Conservation (phyloP, 257 asterid species). For the Echites panduratus region DNA sequence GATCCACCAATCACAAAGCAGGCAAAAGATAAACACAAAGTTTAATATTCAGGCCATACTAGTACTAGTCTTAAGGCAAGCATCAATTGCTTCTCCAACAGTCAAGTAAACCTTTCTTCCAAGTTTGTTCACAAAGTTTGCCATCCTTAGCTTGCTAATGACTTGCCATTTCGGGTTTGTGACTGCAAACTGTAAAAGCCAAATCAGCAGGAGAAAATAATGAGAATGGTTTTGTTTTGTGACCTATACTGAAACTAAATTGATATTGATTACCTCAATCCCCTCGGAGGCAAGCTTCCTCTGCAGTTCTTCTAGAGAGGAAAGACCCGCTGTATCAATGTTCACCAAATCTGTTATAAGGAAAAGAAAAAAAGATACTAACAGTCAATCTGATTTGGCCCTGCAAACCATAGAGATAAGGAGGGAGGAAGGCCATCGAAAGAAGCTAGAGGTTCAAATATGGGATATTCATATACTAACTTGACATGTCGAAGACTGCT, state of each 20-base stretch:
- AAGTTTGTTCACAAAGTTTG: slow-evolving; percentile 25
- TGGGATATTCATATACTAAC: slow-evolving; percentile 16
- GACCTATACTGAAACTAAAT: too few relatives aligned
- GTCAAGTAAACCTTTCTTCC: slow-evolving; percentile 27
- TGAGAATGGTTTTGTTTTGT: neutral
- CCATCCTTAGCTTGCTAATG: slow-evolving; percentile 29
- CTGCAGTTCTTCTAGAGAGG: slow-evolving; percentile 27
- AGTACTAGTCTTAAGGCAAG: slow-evolving; percentile 18
- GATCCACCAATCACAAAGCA: neutral
- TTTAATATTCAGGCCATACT: slow-evolving; percentile 12
- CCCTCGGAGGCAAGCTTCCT: slow-evolving; percentile 21
- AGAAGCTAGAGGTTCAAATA: too few relatives aligned
- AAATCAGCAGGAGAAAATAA: neutral
- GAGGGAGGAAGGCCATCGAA: too few relatives aligned
- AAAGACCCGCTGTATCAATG: slow-evolving; percentile 30
- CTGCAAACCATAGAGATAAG: too few relatives aligned
- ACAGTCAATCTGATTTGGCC: too few relatives aligned
- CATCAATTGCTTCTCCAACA: slow-evolving; percentile 36
- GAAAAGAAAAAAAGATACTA: neutral
- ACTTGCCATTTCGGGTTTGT: slow-evolving; percentile 39
- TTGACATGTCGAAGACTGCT: slow-evolving; percentile 32
- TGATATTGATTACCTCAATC: slow-evolving; percentile 21
- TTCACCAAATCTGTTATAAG: slow-evolving; percentile 24
- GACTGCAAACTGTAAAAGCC: slow-evolving; percentile 27
- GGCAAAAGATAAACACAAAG: neutral